These are phyloP conservation scores for Elsinoe fawcettii DNA, from an alignment of 2,329 filamentous ascomycete genomes.

Conservation along the genomic window DNA sequence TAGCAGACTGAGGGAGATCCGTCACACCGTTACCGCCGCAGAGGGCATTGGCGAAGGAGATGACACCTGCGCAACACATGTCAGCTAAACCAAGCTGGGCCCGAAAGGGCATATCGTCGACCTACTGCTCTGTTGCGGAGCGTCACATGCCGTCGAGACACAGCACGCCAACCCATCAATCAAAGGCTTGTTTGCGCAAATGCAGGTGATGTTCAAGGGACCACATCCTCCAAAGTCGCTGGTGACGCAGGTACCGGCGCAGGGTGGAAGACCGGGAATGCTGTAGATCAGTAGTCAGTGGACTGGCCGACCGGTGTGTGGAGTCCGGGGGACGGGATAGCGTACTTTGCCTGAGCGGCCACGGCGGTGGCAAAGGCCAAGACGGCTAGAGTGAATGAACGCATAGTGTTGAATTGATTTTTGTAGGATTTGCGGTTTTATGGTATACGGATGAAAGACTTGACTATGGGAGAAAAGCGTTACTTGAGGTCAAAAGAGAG, in stretches of 20 bases:
- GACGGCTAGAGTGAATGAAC: slow-evolving; percentile 1
- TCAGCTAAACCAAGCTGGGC: background rate
- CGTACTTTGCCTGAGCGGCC: background rate
- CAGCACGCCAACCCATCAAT: slow-evolving; percentile 36
- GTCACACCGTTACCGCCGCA: slow-evolving; percentile 34
- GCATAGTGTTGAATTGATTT: background rate
- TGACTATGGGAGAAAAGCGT: background rate
- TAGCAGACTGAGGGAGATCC: slow-evolving; percentile 34
- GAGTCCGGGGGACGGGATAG: background rate
- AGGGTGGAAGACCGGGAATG: slow-evolving; percentile 25
- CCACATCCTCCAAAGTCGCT: slow-evolving; percentile 32
- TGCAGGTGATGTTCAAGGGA: slow-evolving; percentile 34
- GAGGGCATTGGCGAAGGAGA: slow-evolving; percentile 35
- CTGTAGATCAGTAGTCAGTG: slow-evolving; percentile 6
- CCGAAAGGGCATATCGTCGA: background rate
- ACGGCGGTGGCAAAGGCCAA: slow-evolving; percentile 4
- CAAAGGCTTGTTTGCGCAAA: slow-evolving; percentile 33
- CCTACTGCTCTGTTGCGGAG: slow-evolving; percentile 30
- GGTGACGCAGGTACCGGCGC: slow-evolving; percentile 31
- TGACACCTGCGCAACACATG: slow-evolving; percentile 28
- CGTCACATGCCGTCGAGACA: slow-evolving; percentile 30
- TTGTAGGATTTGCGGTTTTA: background rate
- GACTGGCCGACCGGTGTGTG: background rate
- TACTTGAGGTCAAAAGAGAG: background rate
- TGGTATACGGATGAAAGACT: background rate